These are phyloP conservation scores for Xylaria sp. DNA, from an alignment of 2,329 filamentous ascomycete species.

Conservation along the genomic window DNA sequence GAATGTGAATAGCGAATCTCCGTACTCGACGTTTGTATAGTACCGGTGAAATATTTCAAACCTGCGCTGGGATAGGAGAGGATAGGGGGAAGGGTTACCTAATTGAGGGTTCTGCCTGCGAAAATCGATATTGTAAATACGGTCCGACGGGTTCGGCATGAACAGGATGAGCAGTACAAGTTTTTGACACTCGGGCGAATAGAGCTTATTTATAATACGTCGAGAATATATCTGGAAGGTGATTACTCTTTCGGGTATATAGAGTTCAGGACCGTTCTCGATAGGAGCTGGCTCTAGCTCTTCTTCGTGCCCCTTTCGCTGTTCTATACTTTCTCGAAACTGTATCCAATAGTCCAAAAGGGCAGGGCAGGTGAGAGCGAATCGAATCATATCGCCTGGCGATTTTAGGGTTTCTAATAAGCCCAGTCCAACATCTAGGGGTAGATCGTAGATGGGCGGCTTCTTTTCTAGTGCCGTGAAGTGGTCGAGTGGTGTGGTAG, in stretches of 20 bases:
- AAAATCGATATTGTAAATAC: conserved; percentile 4
- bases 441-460: not conserved
- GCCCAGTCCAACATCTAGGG: not conserved
- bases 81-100: not conserved
- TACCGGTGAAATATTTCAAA: not conserved
- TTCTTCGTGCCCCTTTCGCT: not conserved
- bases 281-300: conserved; percentile 9
- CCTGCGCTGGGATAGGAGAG: conserved; percentile 1
- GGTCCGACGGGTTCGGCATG: conserved; percentile 14
- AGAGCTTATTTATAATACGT: conserved; percentile 1
- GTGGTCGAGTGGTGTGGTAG: not conserved
- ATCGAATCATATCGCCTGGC: conserved; percentile 3
- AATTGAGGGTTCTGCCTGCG: not conserved
- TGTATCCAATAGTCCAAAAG: conserved; percentile 11
- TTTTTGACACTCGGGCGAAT: conserved; percentile 1
- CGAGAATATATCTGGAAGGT: not conserved
- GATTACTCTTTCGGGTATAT: not conserved
- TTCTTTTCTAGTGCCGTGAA: not conserved
- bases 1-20: conserved; percentile 3
- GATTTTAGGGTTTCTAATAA: not conserved
- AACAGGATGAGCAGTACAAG: conserved; percentile 8
- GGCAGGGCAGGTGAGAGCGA: not conserved
- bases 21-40: not conserved
- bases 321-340: not conserved
- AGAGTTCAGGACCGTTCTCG: not conserved